Evolutionary conservation across 768 basidiomycete species (phyloP).

Genomic region (Neoboletus brunneissimus): DNA sequence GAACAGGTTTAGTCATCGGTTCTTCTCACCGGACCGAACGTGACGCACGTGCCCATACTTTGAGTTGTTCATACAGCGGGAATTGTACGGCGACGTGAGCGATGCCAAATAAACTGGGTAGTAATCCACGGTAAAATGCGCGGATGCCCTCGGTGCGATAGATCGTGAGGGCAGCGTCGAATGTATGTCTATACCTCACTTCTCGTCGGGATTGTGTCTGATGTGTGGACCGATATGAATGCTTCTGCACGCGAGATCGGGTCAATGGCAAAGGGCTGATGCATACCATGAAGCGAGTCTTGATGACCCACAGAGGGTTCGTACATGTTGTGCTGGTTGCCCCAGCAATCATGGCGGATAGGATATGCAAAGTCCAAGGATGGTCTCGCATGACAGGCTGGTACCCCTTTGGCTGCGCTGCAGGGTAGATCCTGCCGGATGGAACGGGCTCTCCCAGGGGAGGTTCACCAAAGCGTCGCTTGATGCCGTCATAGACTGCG

Average conservation of each 20-base stretch:
- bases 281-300: slow-evolving; percentile 96
- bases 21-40: slow-evolving; percentile 2
- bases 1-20: not conserved
- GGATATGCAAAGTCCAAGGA: slow-evolving; percentile 83
- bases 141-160: slow-evolving; percentile 82
- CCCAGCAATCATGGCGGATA: slow-evolving; percentile 95
- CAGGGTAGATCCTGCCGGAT: slow-evolving; percentile 64
- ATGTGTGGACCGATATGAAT: slow-evolving; percentile 6
- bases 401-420: slow-evolving; percentile 82
- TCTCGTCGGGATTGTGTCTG: slow-evolving; percentile 85
- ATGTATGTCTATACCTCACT: slow-evolving; percentile 80
- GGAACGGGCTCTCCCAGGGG: slow-evolving; percentile 42
- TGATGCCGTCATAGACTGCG: slow-evolving; percentile 95
- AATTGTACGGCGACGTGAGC: slow-evolving; percentile 96
- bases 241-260: not conserved
- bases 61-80: slow-evolving; percentile 92
- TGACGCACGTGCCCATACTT: slow-evolving; percentile 77
- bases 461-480: slow-evolving; percentile 71
- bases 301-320: slow-evolving; percentile 98
- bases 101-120: slow-evolving; percentile 93
- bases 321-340: slow-evolving; percentile 91
- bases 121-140: slow-evolving; percentile 92
- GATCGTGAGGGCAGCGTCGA: slow-evolving; percentile 87
- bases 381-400: slow-evolving; percentile 79
- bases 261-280: not conserved